A percentile compares a stretch with the other conserved stretches of the same genome.
phyloP scores from a whole-genome alignment of 108 stramenopile species.

The Schizochytrium sp. region DNA sequence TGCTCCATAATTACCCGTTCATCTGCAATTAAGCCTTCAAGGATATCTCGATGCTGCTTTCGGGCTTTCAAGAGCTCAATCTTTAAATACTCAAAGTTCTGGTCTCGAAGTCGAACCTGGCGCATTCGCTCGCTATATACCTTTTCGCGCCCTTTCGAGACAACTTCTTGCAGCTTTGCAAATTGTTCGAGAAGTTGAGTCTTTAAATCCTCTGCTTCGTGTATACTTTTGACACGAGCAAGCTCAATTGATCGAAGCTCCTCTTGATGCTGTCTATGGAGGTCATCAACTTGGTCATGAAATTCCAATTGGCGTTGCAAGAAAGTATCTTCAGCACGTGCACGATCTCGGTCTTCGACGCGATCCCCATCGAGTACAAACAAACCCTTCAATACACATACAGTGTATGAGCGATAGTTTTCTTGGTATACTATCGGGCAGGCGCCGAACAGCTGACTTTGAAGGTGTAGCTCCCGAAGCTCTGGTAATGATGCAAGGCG shows the following conservation, averaged over 20 bases:
- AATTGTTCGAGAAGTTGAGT: slow-evolving; percentile 66
- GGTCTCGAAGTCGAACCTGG: slow-evolving; percentile 46
- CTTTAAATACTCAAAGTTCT: slow-evolving; percentile 65
- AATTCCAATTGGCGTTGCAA: slow-evolving; percentile 63
- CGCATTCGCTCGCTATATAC: slow-evolving; percentile 19
- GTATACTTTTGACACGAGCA: slow-evolving; percentile 62
- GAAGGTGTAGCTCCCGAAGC: slow-evolving; percentile 66
- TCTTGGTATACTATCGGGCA: slow-evolving; percentile 72
- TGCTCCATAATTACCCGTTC: slow-evolving; percentile 65
- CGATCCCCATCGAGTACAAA: slow-evolving; percentile 66
- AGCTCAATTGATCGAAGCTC: slow-evolving; percentile 65
- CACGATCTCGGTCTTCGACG: slow-evolving; percentile 64
- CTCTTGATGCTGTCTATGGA: slow-evolving; percentile 60
- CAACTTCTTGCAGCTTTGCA: slow-evolving; percentile 63
- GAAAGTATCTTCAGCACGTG: slow-evolving; percentile 65
- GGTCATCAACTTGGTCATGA: slow-evolving; percentile 68
- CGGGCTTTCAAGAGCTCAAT: slow-evolving; percentile 61
- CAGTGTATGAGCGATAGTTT: slow-evolving; percentile 73
- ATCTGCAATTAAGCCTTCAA: slow-evolving; percentile 63
- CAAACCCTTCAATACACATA: slow-evolving; percentile 66
- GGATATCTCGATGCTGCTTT: slow-evolving; percentile 64
- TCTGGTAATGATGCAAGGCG: slow-evolving; percentile 64
- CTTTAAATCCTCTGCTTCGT: slow-evolving; percentile 64
- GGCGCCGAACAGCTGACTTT: slow-evolving; percentile 76
- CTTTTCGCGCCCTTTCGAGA: slow-evolving; percentile 63